Evolutionary conservation across 352 stramenopile genomes (phyloP).

Genomic region (Globisporangium parvum): DNA sequence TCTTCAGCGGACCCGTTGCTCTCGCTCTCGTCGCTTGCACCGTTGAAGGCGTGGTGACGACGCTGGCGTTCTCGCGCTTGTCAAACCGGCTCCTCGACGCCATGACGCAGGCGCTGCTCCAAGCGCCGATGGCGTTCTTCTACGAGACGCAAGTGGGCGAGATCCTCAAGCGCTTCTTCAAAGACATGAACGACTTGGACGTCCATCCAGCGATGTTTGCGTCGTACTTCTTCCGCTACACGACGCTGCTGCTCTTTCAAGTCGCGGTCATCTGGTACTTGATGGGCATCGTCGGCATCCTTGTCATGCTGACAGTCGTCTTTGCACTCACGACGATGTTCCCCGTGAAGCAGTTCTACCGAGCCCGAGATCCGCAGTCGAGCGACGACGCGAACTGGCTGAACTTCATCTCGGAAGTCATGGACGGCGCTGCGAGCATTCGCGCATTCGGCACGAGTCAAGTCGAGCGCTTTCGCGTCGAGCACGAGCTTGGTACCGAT

Average conservation of each 20-base stretch:
- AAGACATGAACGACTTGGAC: conserved; percentile 15
- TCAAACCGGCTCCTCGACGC: conserved; percentile 25
- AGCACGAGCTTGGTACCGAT: conserved; percentile 22
- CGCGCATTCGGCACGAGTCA: conserved; percentile 29
- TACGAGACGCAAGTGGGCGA: conserved; percentile 34
- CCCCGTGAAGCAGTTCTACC: too few relatives aligned
- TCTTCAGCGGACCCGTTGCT: conserved; percentile 21
- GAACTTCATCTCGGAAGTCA: conserved; percentile 34
- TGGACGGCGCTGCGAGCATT: conserved; percentile 34
- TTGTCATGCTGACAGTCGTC: too few relatives aligned
- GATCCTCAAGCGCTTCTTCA: conserved; percentile 34
- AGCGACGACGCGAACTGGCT: conserved; percentile 18
- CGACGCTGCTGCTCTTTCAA: conserved; percentile 9
- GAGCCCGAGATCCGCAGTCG: not conserved
- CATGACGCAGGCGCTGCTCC: conserved; percentile 30
- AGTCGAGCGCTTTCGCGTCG: conserved; percentile 22
- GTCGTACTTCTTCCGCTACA: not conserved
- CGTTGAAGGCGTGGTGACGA: conserved; percentile 7
- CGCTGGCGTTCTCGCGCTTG: conserved; percentile 16
- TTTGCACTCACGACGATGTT: too few relatives aligned
- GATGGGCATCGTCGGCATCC: too few relatives aligned
- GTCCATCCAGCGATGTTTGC: too few relatives aligned
- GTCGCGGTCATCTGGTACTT: too few relatives aligned
- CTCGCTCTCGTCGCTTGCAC: conserved; percentile 24
- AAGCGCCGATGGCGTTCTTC: conserved; percentile 35